Evolutionary conservation across 2,329 filamentous ascomycete species (phyloP).

Genomic region (Thielaviopsis ethacetica): DNA sequence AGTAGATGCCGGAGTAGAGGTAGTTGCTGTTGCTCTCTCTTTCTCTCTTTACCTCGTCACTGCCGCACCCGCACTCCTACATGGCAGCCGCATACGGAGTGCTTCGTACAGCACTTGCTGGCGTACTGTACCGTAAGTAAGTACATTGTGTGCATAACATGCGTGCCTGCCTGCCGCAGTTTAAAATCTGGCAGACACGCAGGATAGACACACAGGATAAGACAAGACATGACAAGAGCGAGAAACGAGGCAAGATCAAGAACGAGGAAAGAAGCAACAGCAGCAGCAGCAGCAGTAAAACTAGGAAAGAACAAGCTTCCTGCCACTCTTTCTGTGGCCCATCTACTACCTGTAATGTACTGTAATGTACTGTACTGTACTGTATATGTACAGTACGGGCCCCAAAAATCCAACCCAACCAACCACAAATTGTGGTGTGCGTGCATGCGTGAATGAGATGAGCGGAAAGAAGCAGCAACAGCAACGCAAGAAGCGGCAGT

Average conservation of each 20-base stretch:
- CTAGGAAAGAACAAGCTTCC: neutral
- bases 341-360: too few relatives aligned
- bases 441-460: too few relatives aligned
- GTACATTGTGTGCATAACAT: neutral
- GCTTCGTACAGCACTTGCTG: too few relatives aligned
- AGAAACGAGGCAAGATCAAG: neutral
- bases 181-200: neutral
- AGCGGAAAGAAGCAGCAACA: neutral
- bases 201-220: neutral
- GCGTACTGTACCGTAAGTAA: too few relatives aligned
- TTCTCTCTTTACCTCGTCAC: neutral
- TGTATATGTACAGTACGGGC: too few relatives aligned
- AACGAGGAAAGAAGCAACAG: neutral
- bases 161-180: neutral
- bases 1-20: neutral
- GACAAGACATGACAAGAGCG: neutral
- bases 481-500: neutral
- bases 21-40: too few relatives aligned
- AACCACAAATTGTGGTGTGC: too few relatives aligned
- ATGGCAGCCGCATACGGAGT: too few relatives aligned
- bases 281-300: neutral
- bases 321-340: neutral
- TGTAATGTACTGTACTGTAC: too few relatives aligned
- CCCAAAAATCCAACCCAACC: neutral
- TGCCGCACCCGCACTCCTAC: neutral